Conservation (phyloP, 305 asterid genomes). For the Withania somnifera region DNA sequence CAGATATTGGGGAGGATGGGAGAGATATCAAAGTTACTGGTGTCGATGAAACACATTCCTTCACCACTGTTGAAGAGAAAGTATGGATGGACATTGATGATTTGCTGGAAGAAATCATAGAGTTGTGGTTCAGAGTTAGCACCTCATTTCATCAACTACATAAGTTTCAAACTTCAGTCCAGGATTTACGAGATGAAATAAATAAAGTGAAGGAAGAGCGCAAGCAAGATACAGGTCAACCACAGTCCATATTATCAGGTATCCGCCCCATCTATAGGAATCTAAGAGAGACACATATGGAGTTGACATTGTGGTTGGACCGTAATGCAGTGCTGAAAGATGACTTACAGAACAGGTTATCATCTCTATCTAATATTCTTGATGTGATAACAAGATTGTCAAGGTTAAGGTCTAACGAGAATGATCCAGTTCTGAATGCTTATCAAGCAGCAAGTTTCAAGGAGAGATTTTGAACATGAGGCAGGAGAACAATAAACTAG, state of each 20-base stretch:
- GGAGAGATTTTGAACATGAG: conserved; percentile 42
- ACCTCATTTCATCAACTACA: conserved; percentile 28
- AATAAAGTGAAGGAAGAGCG: conserved; percentile 13
- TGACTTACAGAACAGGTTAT: conserved; percentile 30
- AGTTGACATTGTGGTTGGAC: conserved; percentile 34
- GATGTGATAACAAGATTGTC: conserved; percentile 27
- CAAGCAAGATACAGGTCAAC: conserved; percentile 3
- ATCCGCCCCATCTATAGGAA: conserved; percentile 39
- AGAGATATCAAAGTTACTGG: conserved; percentile 9
- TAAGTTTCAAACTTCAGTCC: conserved; percentile 23
- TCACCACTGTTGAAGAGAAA: conserved; percentile 26
- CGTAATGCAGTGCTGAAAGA: conserved; percentile 28
- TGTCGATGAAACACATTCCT: conserved; percentile 12
- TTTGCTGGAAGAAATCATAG: conserved; percentile 36
- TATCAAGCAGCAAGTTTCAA: conserved; percentile 39
- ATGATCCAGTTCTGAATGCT: conserved; percentile 18
- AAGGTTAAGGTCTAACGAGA: conserved; percentile 5
- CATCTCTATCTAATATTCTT: conserved; percentile 25
- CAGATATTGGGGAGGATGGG: conserved; percentile 11
- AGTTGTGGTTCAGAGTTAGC: conserved; percentile 42
- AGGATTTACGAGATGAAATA: conserved; percentile 28
- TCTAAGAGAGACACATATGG: conserved; percentile 34
- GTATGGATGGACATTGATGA: conserved; percentile 38
- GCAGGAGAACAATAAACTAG: conserved; percentile 32
- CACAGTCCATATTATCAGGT: conserved; percentile 17